A percentile compares a stretch with the other conserved stretches of the same genome.
phyloP scores from a whole-genome alignment of 2,329 filamentous ascomycete species.

The Diplodia scrobiculata region DNA sequence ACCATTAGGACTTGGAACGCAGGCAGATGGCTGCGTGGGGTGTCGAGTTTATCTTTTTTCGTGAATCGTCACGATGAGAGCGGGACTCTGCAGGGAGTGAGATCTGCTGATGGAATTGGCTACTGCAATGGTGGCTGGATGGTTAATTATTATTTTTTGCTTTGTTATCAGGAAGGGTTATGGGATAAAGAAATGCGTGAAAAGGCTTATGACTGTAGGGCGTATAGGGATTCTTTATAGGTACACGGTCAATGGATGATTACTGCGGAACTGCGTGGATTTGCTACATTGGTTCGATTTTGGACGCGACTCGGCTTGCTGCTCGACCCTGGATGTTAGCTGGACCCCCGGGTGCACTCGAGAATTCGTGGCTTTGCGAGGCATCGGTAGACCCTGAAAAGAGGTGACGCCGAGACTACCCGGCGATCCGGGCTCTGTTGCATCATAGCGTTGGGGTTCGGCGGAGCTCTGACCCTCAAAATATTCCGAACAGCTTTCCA shows the following conservation, averaged over 20 bases:
- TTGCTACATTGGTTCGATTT: background rate
- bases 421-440: conserved; percentile 19
- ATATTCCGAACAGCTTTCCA: conserved; percentile 20
- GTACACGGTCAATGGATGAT: conserved; percentile 5
- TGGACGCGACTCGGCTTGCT: background rate
- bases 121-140: background rate
- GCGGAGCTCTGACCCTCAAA: background rate
- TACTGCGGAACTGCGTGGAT: background rate
- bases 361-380: background rate
- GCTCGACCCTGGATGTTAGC: background rate
- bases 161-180: background rate
- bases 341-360: background rate
- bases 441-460: conserved; percentile 11
- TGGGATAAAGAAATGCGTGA: background rate
- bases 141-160: background rate
- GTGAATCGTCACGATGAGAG: background rate
- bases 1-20: background rate
- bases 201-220: conserved; percentile 1
- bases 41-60: background rate
- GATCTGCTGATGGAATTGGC: background rate
- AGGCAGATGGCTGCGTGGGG: background rate
- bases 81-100: background rate
- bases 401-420: conserved; percentile 11
- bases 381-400: background rate
- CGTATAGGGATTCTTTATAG: background rate